Base-by-base conservation (phyloP, 1,284 basidiomycete genomes). In the Ceraceosorus bombacis region DNA sequence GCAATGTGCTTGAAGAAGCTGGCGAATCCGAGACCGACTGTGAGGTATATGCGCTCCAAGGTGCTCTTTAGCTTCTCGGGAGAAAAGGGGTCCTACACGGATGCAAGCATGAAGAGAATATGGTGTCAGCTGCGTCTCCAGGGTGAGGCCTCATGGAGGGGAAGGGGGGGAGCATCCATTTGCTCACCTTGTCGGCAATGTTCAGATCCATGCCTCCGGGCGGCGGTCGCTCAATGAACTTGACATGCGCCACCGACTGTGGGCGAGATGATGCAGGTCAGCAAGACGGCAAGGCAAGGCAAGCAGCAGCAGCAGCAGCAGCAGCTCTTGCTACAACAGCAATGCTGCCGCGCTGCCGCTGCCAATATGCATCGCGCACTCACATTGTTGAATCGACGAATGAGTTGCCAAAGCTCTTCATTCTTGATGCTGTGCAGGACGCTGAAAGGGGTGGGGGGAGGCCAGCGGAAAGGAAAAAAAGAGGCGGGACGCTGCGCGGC, bases 41-140 rank as follows among this genome's bases (percentile, higher is more conserved):
- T 80, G 58, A 81, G 81, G 64, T 84, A 82, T 12, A 81, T 62
- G 1, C 83, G 75, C 65, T 84, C 83, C 13, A 84, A 71, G 59
- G 82, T 83, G 27, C 81, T 78, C 37, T 81, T 74, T 6, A 82
- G 74, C 68, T 82, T 82, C 65, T 82, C 81, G 1, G 81, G 79
- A 5, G 80, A 78, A 67, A 82, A 82, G 58, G 81, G 79, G 60
- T 82, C 81, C 49, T 46, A 4, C 1, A 27, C 27, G 27, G 27
- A 27, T 3, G 27, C 27, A 27, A 27, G 27, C 27, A 27, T 3
- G 27, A 27, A 27, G 27, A 27, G 3, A 3, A 27, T 27, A 27
- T 27, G 27, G 27, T 27, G 27, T 27, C 27, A 27, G 27, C 27
- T 27, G 27, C 27, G 27, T 3, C 3, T 27, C 27, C 27, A 27